Percentiles rank a stretch among this genome's conserved stretches.
Conservation (phyloP, 2,329 filamentous ascomycete genomes). For the Fusarium nanum region DNA sequence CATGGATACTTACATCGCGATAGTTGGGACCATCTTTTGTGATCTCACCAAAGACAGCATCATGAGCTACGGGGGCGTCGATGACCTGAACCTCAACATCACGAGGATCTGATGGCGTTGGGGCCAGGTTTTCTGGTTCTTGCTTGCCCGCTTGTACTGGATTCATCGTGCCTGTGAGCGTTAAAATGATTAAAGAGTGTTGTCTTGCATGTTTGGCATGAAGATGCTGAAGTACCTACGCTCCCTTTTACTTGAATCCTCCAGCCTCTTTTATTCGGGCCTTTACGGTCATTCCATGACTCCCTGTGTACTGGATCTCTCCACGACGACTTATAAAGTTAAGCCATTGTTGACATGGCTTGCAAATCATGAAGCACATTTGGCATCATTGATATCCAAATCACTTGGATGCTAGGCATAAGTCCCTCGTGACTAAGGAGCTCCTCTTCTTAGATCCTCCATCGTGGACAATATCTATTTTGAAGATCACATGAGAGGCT, state of each 20-base stretch:
- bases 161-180: background rate
- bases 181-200: background rate
- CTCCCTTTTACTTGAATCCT: background rate
- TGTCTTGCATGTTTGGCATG: background rate
- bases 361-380: background rate
- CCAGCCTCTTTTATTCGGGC: background rate
- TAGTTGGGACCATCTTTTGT: slow-evolving; percentile 46
- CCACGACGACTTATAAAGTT: background rate
- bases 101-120: background rate
- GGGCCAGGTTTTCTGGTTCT: background rate
- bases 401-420: background rate
- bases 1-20: slow-evolving; percentile 36
- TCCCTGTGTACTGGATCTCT: background rate
- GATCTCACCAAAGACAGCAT: slow-evolving; percentile 46
- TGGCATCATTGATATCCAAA: background rate
- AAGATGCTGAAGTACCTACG: background rate
- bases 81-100: slow-evolving; percentile 18
- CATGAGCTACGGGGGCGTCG: slow-evolving; percentile 26
- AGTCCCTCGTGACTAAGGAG: background rate
- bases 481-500: background rate
- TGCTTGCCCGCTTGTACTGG: slow-evolving; percentile 1
- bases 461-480: background rate
- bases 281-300: background rate
- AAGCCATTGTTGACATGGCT: background rate
- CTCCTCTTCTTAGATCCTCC: background rate